phyloP scores from a whole-genome alignment of 306 rosid species.

The Castanea mollissima region DNA sequence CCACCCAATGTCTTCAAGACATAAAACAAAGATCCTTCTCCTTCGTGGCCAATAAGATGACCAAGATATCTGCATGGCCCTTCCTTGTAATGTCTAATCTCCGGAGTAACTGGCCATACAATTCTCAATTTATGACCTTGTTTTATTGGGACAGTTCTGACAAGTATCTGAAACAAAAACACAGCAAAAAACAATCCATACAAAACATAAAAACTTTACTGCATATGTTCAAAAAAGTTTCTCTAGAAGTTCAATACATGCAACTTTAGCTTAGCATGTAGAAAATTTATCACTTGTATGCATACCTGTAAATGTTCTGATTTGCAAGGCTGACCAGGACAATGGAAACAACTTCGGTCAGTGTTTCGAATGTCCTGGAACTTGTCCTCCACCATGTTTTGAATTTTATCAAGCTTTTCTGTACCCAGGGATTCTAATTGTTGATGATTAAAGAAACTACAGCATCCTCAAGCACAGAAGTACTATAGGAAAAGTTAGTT shows the following conservation, averaged over 20 bases:
- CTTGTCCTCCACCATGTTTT: constrained; percentile 73
- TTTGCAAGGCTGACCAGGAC: constrained; percentile 72
- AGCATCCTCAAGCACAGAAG: neutral
- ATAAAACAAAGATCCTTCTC: constrained; percentile 91
- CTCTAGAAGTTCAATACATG: constrained; percentile 3
- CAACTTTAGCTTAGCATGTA: constrained; percentile 18
- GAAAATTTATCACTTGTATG: constrained; percentile 2
- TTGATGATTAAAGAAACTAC: constrained; percentile 7
- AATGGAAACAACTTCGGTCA: constrained; percentile 32
- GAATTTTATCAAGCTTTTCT: constrained; percentile 83
- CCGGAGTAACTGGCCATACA: constrained; percentile 89
- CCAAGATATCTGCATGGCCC: constrained; percentile 95
- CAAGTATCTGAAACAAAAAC: constrained; percentile 68
- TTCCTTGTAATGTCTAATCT: constrained; percentile 76
- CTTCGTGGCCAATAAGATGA: constrained; percentile 98
- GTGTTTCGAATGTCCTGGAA: constrained; percentile 71
- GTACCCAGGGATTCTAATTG: constrained; percentile 23
- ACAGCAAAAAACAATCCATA: neutral
- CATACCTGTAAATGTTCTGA: constrained; percentile 86
- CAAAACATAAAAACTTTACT: neutral
- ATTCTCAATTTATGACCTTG: constrained; percentile 80
- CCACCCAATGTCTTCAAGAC: constrained; percentile 89
- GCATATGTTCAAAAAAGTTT: neutral
- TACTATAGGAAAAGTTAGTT: constrained; percentile 18
- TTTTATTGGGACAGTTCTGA: constrained; percentile 76